Conservation (phyloP, 2,329 filamentous ascomycete species). For the Exophiala calicioides region DNA sequence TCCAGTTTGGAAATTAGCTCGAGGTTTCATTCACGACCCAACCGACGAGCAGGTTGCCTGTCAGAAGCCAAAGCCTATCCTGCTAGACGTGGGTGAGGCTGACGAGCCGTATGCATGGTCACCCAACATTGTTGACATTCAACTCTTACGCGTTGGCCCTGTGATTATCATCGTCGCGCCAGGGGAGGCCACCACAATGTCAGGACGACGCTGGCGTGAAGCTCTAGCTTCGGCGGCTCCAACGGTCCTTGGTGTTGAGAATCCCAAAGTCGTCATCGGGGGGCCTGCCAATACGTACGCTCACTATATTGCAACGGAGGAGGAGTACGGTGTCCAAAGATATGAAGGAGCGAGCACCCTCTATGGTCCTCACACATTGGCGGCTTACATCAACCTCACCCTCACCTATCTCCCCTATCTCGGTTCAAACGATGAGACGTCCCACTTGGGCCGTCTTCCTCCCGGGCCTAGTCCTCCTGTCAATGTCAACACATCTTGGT, state of each 20-base stretch:
- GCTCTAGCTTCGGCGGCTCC: slow-evolving; percentile 62
- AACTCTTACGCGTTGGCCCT: slow-evolving; percentile 80
- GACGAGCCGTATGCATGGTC: slow-evolving; percentile 78
- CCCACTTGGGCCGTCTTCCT: slow-evolving; percentile 47
- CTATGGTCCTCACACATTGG: slow-evolving; percentile 77
- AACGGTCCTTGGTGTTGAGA: slow-evolving; percentile 50
- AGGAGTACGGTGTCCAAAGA: slow-evolving; percentile 80
- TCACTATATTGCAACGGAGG: slow-evolving; percentile 75
- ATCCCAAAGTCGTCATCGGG: slow-evolving; percentile 77
- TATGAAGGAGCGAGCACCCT: slow-evolving; percentile 96
- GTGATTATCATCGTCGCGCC: slow-evolving; percentile 80
- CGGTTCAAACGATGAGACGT: slow-evolving; percentile 33
- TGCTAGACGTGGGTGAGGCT: slow-evolving; percentile 87
- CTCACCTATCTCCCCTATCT: slow-evolving; percentile 71
- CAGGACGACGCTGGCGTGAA: slow-evolving; percentile 80
- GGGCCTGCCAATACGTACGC: slow-evolving; percentile 90
- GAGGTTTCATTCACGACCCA: slow-evolving; percentile 70
- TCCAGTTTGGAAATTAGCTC: slow-evolving; percentile 78
- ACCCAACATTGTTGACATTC: slow-evolving; percentile 88
- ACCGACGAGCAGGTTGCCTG: slow-evolving; percentile 70
- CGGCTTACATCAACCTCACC: slow-evolving; percentile 85
- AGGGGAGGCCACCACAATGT: slow-evolving; percentile 90
- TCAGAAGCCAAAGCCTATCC: slow-evolving; percentile 78
- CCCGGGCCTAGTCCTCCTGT: slow-evolving; percentile 70
- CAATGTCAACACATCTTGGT: slow-evolving; percentile 72